These are phyloP conservation scores for Brassica rapa DNA, from an alignment of 345 rosid genomes.

Conservation along the genomic window DNA sequence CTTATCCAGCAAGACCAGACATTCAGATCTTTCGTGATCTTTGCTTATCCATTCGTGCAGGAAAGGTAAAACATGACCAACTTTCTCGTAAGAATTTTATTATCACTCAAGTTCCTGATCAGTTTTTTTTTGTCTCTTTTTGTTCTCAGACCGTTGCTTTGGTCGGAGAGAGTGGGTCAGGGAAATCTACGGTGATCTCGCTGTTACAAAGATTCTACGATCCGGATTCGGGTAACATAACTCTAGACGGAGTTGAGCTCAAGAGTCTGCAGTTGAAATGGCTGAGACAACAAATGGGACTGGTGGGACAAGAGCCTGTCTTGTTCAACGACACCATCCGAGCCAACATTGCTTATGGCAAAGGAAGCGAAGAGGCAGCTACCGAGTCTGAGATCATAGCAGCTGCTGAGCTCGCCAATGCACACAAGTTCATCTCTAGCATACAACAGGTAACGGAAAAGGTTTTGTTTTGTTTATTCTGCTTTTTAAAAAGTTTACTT, in stretches of 20 bases:
- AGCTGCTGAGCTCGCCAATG: constrained; percentile 69
- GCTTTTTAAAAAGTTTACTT: neutral
- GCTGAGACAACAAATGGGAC: constrained; percentile 77
- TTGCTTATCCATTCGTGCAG: constrained; percentile 55
- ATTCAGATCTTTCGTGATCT: constrained; percentile 66
- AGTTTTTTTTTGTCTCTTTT: neutral
- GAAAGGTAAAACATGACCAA: constrained; percentile 50
- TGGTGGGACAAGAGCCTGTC: constrained; percentile 71
- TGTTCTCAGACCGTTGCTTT: constrained; percentile 61
- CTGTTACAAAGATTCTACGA: constrained; percentile 71
- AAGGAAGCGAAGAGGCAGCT: constrained; percentile 49
- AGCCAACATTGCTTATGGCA: constrained; percentile 76
- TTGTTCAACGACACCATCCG: constrained; percentile 63
- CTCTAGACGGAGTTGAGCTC: constrained; percentile 65
- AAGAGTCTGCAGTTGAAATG: constrained; percentile 58
- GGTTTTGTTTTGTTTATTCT: neutral
- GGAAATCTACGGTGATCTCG: constrained; percentile 71
- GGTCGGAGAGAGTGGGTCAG: constrained; percentile 83
- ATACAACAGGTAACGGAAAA: constrained; percentile 47
- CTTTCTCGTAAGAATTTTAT: neutral
- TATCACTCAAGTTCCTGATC: neutral
- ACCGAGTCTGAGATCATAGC: constrained; percentile 62
- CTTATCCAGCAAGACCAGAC: constrained; percentile 73
- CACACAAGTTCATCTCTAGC: constrained; percentile 63
- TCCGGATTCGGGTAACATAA: constrained; percentile 60